Conservation (phyloP, 192 early-diverging fungal genomes). For the Mortierella alpina region DNA sequence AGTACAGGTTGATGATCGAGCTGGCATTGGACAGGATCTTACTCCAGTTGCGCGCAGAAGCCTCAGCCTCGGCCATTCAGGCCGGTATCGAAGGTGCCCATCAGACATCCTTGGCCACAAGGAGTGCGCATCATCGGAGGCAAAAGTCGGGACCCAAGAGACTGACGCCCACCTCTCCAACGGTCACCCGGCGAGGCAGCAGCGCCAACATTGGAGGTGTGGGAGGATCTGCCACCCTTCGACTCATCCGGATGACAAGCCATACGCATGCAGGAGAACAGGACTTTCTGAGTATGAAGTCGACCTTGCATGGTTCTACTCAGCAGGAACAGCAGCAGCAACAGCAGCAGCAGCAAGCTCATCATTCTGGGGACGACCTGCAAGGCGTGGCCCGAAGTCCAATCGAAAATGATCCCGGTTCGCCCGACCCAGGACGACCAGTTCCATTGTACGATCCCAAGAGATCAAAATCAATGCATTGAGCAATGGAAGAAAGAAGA, state of each 20-base stretch:
- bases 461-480: slow-evolving; percentile 46
- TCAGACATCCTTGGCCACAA: neutral
- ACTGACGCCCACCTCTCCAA: slow-evolving; percentile 13
- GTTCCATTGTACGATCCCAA: slow-evolving; percentile 38
- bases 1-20: slow-evolving; percentile 76
- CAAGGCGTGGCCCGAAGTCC: neutral
- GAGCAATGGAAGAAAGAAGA: neutral
- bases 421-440: slow-evolving; percentile 5
- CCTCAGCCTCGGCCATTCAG: slow-evolving; percentile 32
- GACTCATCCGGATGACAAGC: slow-evolving; percentile 30
- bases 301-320: neutral
- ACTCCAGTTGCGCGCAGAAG: slow-evolving; percentile 30
- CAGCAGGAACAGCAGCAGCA: slow-evolving; percentile 13
- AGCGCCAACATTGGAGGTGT: slow-evolving; percentile 18
- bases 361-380: neutral
- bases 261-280: slow-evolving; percentile 32
- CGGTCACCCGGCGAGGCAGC: slow-evolving; percentile 26
- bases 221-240: neutral
- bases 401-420: slow-evolving; percentile 4
- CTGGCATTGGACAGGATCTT: slow-evolving; percentile 68
- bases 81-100: slow-evolving; percentile 25
- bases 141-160: slow-evolving; percentile 50
- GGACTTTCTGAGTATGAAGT: slow-evolving; percentile 6
- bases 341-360: neutral
- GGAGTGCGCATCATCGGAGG: slow-evolving; percentile 30